Base-by-base conservation (phyloP, 2,329 filamentous ascomycete species). In the Purpureocillium takamizusanense region DNA sequence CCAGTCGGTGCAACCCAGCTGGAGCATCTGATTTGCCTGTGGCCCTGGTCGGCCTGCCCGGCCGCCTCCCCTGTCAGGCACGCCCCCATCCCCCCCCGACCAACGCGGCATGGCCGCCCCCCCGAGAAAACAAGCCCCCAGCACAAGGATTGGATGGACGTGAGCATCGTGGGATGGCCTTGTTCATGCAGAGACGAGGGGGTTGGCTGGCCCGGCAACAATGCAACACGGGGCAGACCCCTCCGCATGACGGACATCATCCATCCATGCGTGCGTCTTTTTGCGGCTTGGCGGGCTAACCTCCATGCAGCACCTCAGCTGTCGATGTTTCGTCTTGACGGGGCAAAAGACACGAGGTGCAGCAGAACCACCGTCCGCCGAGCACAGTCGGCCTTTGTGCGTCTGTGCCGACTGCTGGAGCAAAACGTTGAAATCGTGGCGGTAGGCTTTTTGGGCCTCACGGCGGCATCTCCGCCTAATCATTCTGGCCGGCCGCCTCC, bases 151-250 rank as follows among this genome's bases (percentile, higher is more conserved):
- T 16, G 15, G 29, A 31, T 15, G 16, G 23, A 33, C 15, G 31
- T 21, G 36, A 30, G 17, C 36, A 33, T 30, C 30, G 25, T 30
- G 36, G 36, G 31, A 28, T 7, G 23, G 15, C 23, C 29, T 25
- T 29, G 37, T 13, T 31, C 37, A 16, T 39, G 27, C 33, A 15
- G 31, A 17, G 15, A 17, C n/a, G 30, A 40, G 38, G 11, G 21
- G 38, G 17, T 11, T 32, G 39, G n/a, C 35, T 41, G 39, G 31
- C 39, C 35, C 35, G 35, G 39, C 39, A 41, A 41, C 39, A 34
- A 31, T 18, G 16, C n/a, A 21, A 28, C 21, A 14, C 18, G 21
- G 23, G 17, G 12, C 33, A 21, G 33, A 7, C 10, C n/a, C 11
- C 28, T 30, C 28, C n/a, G 28, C 28, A 30, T 30, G 11, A 30